Evolutionary conservation across 1,284 basidiomycete species (phyloP), one percentile per base, ranked within the genome.

Genomic region (Leccinum fallax): DNA sequence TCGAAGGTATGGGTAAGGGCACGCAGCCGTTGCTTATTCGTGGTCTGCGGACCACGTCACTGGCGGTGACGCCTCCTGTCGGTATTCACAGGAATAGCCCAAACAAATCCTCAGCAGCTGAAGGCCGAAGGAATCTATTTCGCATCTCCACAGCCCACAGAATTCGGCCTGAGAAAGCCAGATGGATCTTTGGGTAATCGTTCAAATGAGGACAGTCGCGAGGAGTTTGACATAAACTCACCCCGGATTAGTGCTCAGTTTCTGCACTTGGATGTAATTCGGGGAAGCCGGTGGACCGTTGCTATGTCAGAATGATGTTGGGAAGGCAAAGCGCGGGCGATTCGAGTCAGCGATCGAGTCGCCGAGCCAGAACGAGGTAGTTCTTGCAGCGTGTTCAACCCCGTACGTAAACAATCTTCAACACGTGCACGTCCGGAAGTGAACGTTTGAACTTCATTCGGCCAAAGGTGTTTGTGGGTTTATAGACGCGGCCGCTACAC

Each of bases 401-500:
- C 30, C 38, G 58, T 54, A 74, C 70, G 70, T 72, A 72, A 72
- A 72, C 38, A 34, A 52, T 55, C 61, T 52, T 58, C 58, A 55
- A 63, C 70, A 75, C 69, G 73, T 74, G 71, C 24, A 63, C 52
- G 21, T 60, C 57, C 65, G 65, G 69, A 74, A 70, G 69, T 72
- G 62, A 62, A 60, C 19, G 57, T 53, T 72, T 38, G 62, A 63
- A 60, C 19, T 58, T 53, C 61, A 64, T 64, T 70, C 59, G 58
- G 58, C 53, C 49, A 58, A 55, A 60, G 61, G 53, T 54, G 57
- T 58, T 59, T 57, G 65, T 55, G 38, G 69, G 67, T 53, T 65
- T 40, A 65, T 61, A 58, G 54, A 57, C 54, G 48, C 51, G 48
- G 56, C 58, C 48, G 66, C 62, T 64, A 64, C 66, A 58, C 58